A percentile compares a stretch with the other conserved stretches of the same genome.
These are phyloP conservation scores for Ustilago bromivora DNA, from an alignment of 1,284 basidiomycete species.

Conservation along the genomic window DNA sequence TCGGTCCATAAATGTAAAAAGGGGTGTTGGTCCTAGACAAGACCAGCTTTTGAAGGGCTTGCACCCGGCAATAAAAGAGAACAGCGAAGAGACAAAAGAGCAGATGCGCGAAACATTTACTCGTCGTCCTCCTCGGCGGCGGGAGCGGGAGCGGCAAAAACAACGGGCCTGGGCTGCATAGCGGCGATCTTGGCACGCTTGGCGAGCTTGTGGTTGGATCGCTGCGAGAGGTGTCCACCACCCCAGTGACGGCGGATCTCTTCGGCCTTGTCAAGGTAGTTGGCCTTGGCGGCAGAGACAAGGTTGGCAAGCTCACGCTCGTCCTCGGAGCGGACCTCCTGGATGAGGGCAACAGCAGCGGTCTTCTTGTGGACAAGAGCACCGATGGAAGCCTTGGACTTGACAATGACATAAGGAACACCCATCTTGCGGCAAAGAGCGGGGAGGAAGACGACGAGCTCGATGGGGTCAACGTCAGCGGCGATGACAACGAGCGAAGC, in stretches of 20 bases:
- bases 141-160: constrained; percentile 33
- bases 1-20: constrained; percentile 20
- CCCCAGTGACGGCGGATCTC: constrained; percentile 92
- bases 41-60: constrained; percentile 42
- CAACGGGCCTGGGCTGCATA: constrained; percentile 52
- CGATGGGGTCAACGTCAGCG: constrained; percentile 98
- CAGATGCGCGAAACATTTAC: constrained; percentile 41
- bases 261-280: constrained; percentile 95
- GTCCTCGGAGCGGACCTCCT: constrained; percentile 95
- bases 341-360: constrained; percentile 86
- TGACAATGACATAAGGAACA: constrained; percentile 96
- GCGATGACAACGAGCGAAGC: constrained; percentile 95
- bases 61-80: constrained; percentile 10
- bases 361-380: constrained; percentile 99
- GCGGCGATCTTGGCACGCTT: constrained; percentile 92
- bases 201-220: constrained; percentile 89
- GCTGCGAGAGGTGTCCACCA: constrained; percentile 93
- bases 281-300: constrained; percentile 93
- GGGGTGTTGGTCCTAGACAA: constrained; percentile 30
- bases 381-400: constrained; percentile 94
- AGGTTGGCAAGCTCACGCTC: constrained; percentile 91
- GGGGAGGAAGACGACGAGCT: constrained; percentile 93
- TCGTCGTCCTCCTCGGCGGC: constrained; percentile 47
- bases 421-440: constrained; percentile 99
- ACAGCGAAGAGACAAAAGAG: constrained; percentile 14